A percentile compares a stretch with the other conserved stretches of the same genome.
Conservation (phyloP, 345 rosid species). For the Aethionema arabicum region DNA sequence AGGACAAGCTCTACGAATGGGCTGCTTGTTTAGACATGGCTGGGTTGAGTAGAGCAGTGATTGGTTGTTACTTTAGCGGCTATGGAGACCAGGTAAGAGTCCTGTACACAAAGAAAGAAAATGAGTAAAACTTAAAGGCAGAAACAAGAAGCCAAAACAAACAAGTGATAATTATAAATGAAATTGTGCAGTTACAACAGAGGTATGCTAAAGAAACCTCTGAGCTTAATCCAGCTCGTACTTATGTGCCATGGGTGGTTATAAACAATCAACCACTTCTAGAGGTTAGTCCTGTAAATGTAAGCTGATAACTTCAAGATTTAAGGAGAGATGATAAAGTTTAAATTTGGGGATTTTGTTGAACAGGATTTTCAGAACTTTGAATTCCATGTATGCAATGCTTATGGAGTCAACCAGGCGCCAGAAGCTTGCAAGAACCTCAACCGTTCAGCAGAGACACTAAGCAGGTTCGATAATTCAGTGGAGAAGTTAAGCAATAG, state of each 20-base stretch:
- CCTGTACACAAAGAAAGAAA: not conserved
- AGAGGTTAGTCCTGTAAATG: constrained; percentile 38
- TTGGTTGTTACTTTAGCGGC: constrained; percentile 58
- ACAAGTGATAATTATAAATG: not conserved
- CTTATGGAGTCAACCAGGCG: constrained; percentile 44
- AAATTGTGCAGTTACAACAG: constrained; percentile 47
- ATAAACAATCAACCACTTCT: constrained; percentile 57
- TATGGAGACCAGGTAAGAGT: constrained; percentile 48
- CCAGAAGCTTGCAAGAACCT: constrained; percentile 51
- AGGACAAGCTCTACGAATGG: constrained; percentile 48
- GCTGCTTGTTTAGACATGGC: constrained; percentile 46
- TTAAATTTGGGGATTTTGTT: constrained; percentile 17
- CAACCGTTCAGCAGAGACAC: constrained; percentile 23
- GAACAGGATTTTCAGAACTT: constrained; percentile 55
- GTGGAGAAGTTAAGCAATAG: constrained; percentile 25
- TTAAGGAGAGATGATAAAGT: constrained; percentile 9
- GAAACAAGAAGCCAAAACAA: not conserved
- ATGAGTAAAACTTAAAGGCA: not conserved
- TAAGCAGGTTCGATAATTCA: constrained; percentile 28
- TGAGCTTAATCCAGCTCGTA: constrained; percentile 54
- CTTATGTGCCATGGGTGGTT: constrained; percentile 69
- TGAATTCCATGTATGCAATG: constrained; percentile 53
- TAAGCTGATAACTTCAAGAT: constrained; percentile 5
- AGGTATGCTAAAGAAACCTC: constrained; percentile 52
- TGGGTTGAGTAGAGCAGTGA: constrained; percentile 41